Evolutionary conservation across 441 rosid species (phyloP), one percentile per base, ranked within the genome.

Genomic region (Biscutella laevigata): DNA sequence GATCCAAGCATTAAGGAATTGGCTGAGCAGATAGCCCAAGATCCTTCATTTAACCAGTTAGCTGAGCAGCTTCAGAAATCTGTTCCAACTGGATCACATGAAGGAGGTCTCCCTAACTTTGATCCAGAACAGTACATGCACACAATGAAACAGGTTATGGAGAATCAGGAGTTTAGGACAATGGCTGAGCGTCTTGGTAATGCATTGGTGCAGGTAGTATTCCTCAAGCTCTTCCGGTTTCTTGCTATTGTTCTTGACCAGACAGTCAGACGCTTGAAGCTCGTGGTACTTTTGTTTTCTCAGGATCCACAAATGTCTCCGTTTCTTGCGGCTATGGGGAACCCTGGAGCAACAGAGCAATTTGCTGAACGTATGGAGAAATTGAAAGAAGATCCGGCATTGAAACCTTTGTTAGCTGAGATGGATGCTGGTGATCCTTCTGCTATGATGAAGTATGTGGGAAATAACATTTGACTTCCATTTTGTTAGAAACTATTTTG

Each of bases 231-330:
- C 3, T 50, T 52, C 0, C 19, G 28, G 6, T n/a, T 45, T 40
- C 16, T 32, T 30, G 3, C 12, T 37, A 2, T 10, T 34, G 4
- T 47, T 33, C 12, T 32, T 34, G 21, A 8, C 24, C 24, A 11
- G n/a, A n/a, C n/a, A n/a, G n/a, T n/a, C n/a, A n/a, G n/a, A 24
- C 2, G 36, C 16, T 17, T 4, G 30, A 27, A 6, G 20, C n/a
- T 0, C 2, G 8, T 15, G 11, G 37, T 21, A n/a, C n/a, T 38
- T 14, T 54, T 40, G 55, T 61, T 19, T 47, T 42, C 42, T 44
- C 56, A 94, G 99, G 97, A 94, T 70, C 96, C 96, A 28, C 80
- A 92, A 46, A 84, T 94, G 96, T 94, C 97, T 45, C 66, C 80
- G 35, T 78, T 94, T 89, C 78, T 88, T 27, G 97, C 86, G 68